phyloP scores from a whole-genome alignment of 75 land plant species.

The Pinus tabuliformis region DNA sequence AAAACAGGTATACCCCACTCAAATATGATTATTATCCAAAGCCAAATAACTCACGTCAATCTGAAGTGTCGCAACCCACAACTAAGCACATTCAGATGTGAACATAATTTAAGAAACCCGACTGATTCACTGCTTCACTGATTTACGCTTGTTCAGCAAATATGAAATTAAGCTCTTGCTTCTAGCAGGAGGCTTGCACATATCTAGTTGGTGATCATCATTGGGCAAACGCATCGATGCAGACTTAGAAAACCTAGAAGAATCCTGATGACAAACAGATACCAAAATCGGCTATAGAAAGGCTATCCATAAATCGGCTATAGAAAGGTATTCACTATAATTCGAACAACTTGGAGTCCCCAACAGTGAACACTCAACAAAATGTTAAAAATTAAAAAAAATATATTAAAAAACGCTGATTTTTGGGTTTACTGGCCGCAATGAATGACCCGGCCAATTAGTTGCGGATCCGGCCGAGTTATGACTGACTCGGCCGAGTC shows the following conservation, averaged over 20 bases:
- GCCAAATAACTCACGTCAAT: background rate
- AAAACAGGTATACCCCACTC: background rate
- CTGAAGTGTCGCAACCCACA: background rate
- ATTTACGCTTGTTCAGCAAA: constrained; percentile 5
- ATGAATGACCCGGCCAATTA: too few species aligned
- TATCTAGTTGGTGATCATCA: constrained; percentile 6
- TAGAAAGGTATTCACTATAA: too few species aligned
- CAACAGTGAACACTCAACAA: too few species aligned
- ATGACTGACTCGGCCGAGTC: too few species aligned
- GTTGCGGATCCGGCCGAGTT: too few species aligned
- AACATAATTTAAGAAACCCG: background rate
- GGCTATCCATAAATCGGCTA: too few species aligned
- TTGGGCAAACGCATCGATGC: background rate
- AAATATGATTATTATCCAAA: background rate
- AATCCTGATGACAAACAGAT: background rate
- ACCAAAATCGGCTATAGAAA: too few species aligned
- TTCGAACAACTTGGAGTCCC: too few species aligned
- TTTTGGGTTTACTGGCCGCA: too few species aligned
- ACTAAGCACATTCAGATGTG: background rate
- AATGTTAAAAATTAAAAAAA: too few species aligned
- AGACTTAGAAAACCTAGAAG: constrained; percentile 6
- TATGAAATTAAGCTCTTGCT: constrained; percentile 8
- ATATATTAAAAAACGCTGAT: too few species aligned
- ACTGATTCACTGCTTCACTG: background rate
- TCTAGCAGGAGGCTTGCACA: constrained; percentile 10